Conservation (phyloP, 2,329 filamentous ascomycete species). For the Alternaria brassicicola region DNA sequence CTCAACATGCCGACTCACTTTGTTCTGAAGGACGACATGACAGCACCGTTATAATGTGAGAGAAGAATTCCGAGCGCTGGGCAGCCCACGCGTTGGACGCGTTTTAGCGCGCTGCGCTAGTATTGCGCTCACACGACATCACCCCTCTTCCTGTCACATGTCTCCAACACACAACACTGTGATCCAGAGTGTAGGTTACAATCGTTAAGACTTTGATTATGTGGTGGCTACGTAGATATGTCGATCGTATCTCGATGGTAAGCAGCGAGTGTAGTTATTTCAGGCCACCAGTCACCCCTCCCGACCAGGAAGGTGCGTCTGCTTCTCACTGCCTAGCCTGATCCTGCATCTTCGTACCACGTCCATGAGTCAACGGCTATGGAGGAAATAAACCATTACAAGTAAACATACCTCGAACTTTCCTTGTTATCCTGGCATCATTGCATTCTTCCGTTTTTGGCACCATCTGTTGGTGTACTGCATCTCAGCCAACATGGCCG, state of each 20-base stretch:
- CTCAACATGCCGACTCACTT: slow-evolving; percentile 29
- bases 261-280: neutral
- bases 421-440: neutral
- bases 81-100: slow-evolving; percentile 24
- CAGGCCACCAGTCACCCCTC: slow-evolving; percentile 7
- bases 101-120: slow-evolving; percentile 35
- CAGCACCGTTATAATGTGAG: slow-evolving; percentile 12
- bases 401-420: neutral
- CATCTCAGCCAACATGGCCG: slow-evolving; percentile 20
- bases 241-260: neutral
- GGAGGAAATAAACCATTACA: neutral
- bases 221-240: neutral
- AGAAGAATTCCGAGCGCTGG: slow-evolving; percentile 11
- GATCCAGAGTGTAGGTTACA: neutral
- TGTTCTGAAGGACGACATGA: slow-evolving; percentile 31
- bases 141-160: slow-evolving; percentile 8
- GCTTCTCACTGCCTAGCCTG: neutral
- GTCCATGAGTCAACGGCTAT: neutral
- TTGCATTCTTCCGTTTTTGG: neutral
- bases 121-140: slow-evolving; percentile 16
- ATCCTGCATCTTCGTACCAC: neutral
- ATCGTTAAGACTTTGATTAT: neutral
- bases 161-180: neutral
- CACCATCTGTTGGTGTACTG: neutral
- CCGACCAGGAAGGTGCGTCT: slow-evolving; percentile 13